Evolutionary conservation across 2,329 filamentous ascomycete genomes (phyloP).

Genomic region (Cladosporium phlei): DNA sequence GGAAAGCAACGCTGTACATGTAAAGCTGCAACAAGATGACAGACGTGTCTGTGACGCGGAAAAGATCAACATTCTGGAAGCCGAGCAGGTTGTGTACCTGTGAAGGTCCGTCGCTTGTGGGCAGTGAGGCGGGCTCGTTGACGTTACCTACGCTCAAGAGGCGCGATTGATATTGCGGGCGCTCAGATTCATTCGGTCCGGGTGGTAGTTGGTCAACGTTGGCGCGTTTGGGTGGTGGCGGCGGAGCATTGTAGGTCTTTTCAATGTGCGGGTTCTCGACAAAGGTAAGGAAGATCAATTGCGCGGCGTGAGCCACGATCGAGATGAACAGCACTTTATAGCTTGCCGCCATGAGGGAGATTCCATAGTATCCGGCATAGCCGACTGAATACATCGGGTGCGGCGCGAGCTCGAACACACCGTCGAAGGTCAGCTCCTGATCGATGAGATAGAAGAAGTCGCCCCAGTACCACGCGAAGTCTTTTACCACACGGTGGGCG

Average conservation of each 20-base stretch:
- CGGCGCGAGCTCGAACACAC: constrained; percentile 97
- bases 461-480: constrained; percentile 99
- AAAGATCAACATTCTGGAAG: constrained; percentile 76
- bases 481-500: constrained; percentile 94
- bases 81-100: constrained; percentile 81
- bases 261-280: constrained; percentile 98
- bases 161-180: constrained; percentile 36
- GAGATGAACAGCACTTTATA: constrained; percentile 97
- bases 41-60: constrained; percentile 78
- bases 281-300: constrained; percentile 85
- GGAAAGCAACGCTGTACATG: constrained; percentile 65
- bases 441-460: constrained; percentile 99
- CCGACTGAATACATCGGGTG: constrained; percentile 99
- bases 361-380: constrained; percentile 96
- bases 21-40: constrained; percentile 73
- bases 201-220: constrained; percentile 46
- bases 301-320: constrained; percentile 85
- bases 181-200: constrained; percentile 33
- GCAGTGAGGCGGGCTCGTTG: constrained; percentile 32
- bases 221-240: constrained; percentile 48
- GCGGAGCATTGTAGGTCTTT: constrained; percentile 89
- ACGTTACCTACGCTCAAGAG: constrained; percentile 36
- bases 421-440: constrained; percentile 95
- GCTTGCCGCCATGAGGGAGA: constrained; percentile 95
- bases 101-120: constrained; percentile 51